Evolutionary conservation across 2,329 filamentous ascomycete genomes (phyloP).

Genomic region (Ophiosphaerella herpotricha): DNA sequence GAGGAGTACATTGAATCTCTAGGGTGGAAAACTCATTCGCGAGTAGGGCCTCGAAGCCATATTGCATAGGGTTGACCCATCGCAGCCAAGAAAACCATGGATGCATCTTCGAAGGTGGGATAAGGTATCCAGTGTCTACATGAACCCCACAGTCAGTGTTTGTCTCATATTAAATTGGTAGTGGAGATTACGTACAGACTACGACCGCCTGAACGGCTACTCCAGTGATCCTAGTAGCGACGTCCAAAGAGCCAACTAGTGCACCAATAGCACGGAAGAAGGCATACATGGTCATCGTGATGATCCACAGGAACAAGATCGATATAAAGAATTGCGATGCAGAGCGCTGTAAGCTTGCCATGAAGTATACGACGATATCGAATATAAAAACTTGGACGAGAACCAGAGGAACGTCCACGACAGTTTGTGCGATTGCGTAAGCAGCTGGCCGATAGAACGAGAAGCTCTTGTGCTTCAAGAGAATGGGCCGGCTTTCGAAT

Average conservation of each 20-base stretch:
- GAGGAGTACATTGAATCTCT: conserved; percentile 59
- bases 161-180: too few species aligned
- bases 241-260: conserved; percentile 41
- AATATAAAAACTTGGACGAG: conserved; percentile 64
- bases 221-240: conserved; percentile 48
- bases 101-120: conserved; percentile 47
- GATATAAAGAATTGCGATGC: conserved; percentile 67
- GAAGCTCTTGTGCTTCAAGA: conserved; percentile 73
- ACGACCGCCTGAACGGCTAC: conserved; percentile 48
- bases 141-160: too few species aligned
- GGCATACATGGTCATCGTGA: conserved; percentile 51
- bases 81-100: conserved; percentile 48
- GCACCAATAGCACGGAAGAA: conserved; percentile 48
- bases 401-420: conserved; percentile 62
- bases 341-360: conserved; percentile 61
- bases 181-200: conserved; percentile 27
- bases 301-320: conserved; percentile 65
- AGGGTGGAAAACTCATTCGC: conserved; percentile 71
- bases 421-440: conserved; percentile 62
- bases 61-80: conserved; percentile 64
- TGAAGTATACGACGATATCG: conserved; percentile 66
- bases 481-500: conserved; percentile 66
- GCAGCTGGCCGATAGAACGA: conserved; percentile 69
- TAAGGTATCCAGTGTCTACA: conserved; percentile 42
- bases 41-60: conserved; percentile 70